phyloP scores from a whole-genome alignment of 768 basidiomycete species.

The Pseudohyphozyma bogoriensis region DNA sequence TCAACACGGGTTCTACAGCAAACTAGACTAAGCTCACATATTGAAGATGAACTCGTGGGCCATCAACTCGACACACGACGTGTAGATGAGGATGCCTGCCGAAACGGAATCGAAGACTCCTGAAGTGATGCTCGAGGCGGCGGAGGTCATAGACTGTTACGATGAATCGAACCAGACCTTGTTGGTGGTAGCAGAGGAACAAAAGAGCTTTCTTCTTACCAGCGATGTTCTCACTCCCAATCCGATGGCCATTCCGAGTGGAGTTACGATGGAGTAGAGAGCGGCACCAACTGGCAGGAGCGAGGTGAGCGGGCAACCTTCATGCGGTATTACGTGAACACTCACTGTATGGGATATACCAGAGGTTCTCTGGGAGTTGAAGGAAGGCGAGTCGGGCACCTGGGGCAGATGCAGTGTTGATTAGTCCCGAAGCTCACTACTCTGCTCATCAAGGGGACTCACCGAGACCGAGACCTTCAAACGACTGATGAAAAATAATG shows the following conservation, averaged over 20 bases:
- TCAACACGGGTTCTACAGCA: too few species aligned
- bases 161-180: too few species aligned
- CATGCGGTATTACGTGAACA: too few species aligned
- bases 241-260: constrained; percentile 25
- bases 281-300: constrained; percentile 12
- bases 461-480: constrained; percentile 30
- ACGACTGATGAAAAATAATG: constrained; percentile 24
- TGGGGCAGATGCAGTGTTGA: neutral
- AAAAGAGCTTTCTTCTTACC: constrained; percentile 11
- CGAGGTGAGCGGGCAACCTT: too few species aligned
- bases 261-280: constrained; percentile 30
- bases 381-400: constrained; percentile 32
- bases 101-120: neutral
- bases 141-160: too few species aligned
- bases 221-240: constrained; percentile 28
- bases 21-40: too few species aligned
- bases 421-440: too few species aligned
- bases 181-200: too few species aligned
- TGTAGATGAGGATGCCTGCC: constrained; percentile 26
- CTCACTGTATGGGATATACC: constrained; percentile 5
- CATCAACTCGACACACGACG: constrained; percentile 24
- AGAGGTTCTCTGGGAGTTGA: constrained; percentile 15
- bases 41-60: too few species aligned
- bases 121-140: too few species aligned
- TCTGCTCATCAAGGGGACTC: constrained; percentile 2